phyloP scores from a whole-genome alignment of 2,329 filamentous ascomycete species.

The Blastomyces parvus region DNA sequence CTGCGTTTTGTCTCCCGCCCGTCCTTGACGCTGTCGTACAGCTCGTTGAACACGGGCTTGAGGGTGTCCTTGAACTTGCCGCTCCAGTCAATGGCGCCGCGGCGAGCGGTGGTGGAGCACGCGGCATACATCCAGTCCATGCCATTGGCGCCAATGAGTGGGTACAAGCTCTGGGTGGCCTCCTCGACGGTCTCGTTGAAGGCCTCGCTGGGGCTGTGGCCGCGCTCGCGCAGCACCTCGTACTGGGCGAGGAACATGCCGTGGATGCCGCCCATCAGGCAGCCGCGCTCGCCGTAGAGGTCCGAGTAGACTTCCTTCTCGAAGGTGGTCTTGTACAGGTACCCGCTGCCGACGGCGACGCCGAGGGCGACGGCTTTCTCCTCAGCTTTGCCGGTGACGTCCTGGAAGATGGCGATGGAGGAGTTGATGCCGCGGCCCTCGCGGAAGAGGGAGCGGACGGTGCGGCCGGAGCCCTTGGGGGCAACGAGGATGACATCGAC shows the following conservation, averaged over 20 bases:
- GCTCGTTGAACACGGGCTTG: constrained; percentile 96
- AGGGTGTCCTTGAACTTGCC: constrained; percentile 94
- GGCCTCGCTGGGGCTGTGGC: constrained; percentile 93
- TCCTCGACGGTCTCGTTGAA: constrained; percentile 99
- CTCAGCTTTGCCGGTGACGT: constrained; percentile 94
- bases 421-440: constrained; percentile 99
- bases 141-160: constrained; percentile 89
- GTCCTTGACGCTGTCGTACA: constrained; percentile 86
- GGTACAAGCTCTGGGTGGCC: constrained; percentile 96
- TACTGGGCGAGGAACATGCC: constrained; percentile 99
- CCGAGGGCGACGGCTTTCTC: constrained; percentile 96
- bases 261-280: constrained; percentile 99
- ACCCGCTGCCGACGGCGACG: constrained; percentile 92
- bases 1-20: constrained; percentile 93
- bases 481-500: constrained; percentile 99
- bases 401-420: constrained; percentile 95
- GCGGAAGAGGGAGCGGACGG: constrained; percentile 95
- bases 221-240: constrained; percentile 97
- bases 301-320: constrained; percentile 99
- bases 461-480: constrained; percentile 97
- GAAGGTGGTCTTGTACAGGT: constrained; percentile 99
- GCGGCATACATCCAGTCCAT: constrained; percentile 99
- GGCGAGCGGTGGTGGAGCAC: constrained; percentile 96
- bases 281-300: constrained; percentile 98
- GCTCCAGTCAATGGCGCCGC: constrained; percentile 98